A percentile compares a stretch with the other conserved stretches of the same genome.
Conservation (phyloP, 2,329 filamentous ascomycete genomes). For the Talaromyces verruculosus region DNA sequence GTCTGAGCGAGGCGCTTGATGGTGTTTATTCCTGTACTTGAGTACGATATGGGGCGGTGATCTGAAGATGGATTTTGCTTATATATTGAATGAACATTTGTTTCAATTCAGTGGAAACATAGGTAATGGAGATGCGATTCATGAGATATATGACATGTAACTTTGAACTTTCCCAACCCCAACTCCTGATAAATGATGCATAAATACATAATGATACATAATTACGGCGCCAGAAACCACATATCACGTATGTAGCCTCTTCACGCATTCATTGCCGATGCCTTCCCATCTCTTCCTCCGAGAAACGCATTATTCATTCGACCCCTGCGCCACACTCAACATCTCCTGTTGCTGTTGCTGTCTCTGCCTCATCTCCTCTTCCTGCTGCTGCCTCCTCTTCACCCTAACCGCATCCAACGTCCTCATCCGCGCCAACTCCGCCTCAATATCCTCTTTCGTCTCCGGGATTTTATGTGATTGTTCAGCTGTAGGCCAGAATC, state of each 20-base stretch:
- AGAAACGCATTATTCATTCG: too few relatives aligned
- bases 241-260: background rate
- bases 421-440: constrained; percentile 70
- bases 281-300: too few relatives aligned
- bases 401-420: constrained; percentile 52
- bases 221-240: background rate
- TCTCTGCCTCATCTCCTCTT: constrained; percentile 26
- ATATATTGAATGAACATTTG: background rate
- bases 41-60: background rate
- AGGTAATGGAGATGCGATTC: background rate
- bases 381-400: constrained; percentile 45
- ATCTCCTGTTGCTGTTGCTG: constrained; percentile 14
- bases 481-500: constrained; percentile 82
- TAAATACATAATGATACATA: constrained; percentile 12
- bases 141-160: background rate
- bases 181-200: constrained; percentile 4
- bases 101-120: background rate
- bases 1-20: constrained; percentile 18
- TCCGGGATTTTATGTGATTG: constrained; percentile 55
- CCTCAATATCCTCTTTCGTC: constrained; percentile 63
- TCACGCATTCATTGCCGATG: too few relatives aligned
- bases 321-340: background rate
- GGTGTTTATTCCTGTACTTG: constrained; percentile 13
- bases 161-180: background rate
- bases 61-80: background rate